Evolutionary conservation across 179 eudicot genomes (phyloP).

Genomic region (Silene coronaria): DNA sequence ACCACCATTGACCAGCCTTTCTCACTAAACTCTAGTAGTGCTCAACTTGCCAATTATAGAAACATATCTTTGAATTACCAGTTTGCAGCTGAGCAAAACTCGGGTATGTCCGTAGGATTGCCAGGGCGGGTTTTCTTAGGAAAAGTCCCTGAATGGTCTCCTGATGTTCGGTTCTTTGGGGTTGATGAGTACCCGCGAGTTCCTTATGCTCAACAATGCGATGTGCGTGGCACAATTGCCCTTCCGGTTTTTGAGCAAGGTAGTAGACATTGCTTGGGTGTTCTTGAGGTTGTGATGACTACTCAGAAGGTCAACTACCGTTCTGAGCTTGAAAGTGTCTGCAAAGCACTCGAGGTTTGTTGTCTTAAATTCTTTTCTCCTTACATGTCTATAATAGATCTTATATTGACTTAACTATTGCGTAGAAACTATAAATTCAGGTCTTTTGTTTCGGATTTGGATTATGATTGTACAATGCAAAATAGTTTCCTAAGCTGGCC

Average conservation of each 20-base stretch:
- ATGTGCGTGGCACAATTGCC: slow-evolving; percentile 78
- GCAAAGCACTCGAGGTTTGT: slow-evolving; percentile 81
- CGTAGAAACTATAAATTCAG: background rate
- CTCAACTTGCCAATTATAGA: slow-evolving; percentile 56
- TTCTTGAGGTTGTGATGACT: slow-evolving; percentile 79
- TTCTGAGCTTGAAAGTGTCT: slow-evolving; percentile 72
- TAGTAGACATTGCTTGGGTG: slow-evolving; percentile 72
- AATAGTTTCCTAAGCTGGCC: too few species aligned
- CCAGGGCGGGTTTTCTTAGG: slow-evolving; percentile 73
- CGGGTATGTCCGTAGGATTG: slow-evolving; percentile 50
- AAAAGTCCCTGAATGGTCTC: slow-evolving; percentile 92
- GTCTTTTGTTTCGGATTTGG: background rate
- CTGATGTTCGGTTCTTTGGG: slow-evolving; percentile 75
- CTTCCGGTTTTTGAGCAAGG: slow-evolving; percentile 88
- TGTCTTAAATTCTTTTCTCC: slow-evolving; percentile 6
- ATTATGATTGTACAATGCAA: too few species aligned
- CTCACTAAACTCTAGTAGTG: slow-evolving; percentile 47
- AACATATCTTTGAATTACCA: slow-evolving; percentile 55
- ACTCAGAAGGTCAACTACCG: slow-evolving; percentile 65
- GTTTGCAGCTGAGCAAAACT: slow-evolving; percentile 61
- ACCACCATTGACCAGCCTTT: slow-evolving; percentile 65
- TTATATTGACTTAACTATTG: background rate
- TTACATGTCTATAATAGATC: background rate
- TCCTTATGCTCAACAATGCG: slow-evolving; percentile 58
- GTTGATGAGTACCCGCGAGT: slow-evolving; percentile 78